Base-by-base conservation (phyloP, 2,329 filamentous ascomycete species). In the Leptographium lundbergii region DNA sequence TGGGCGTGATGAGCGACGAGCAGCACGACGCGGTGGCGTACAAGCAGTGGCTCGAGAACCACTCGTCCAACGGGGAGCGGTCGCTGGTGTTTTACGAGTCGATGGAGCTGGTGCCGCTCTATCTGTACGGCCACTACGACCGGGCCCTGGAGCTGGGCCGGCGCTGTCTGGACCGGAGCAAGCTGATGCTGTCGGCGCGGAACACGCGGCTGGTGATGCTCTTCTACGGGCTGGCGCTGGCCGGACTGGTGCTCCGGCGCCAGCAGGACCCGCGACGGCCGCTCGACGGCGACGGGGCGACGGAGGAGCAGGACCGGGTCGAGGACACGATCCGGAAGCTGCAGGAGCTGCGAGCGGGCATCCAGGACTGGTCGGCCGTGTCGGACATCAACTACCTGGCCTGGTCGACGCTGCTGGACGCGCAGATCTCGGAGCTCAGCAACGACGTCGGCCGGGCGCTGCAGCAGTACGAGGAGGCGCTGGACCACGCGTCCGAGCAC, bases 401-500 rank as follows among this genome's bases (percentile, higher is more conserved):
- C 1, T 91, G 86, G 84, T 81, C 85, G 5, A 81, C 79, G 60
- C 73, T 89, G 17, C 74, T 92, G 0, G 79, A 83, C 58, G 88
- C 86, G 1, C 85, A 89, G 64, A 73, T 88, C 22, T 77, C 81
- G 3, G 88, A 91, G 64, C 73, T 88, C 59, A 73, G 75, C 6
- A 72, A 72, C 9, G 72, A 85, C 39, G 77, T 83, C 61, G 83
- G 81, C 3, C 67, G 70, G 2, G 83, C 86, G 9, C 75, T 91
- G 39, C 74, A 74, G 27, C 73, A 79, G 52, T 91, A 89, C 66
- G 88, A 92, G 67, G 77, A 81, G 62, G 82, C 85, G 7, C 72
- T 91, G 60, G 87, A 91, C 65, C 87, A 91, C 66, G 81, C 85
- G 14, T 77, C 87, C 24, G 77, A 87, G 59, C 78, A 89, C 64